phyloP scores from a whole-genome alignment of 2,329 filamentous ascomycete genomes.

The Pseudogymnoascus sp. region DNA sequence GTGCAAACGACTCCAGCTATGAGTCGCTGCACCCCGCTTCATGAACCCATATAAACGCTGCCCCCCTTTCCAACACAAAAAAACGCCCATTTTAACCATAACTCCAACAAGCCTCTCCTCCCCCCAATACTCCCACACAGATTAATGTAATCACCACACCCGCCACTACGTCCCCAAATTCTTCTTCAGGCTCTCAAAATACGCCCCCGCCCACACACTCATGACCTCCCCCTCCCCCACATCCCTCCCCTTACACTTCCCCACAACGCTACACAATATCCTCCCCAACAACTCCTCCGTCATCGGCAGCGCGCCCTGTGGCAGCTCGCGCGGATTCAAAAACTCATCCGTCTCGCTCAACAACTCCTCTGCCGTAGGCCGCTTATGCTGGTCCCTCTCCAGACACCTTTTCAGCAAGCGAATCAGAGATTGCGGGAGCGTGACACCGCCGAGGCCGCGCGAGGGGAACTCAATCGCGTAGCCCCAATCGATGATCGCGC shows the following conservation, averaged over 20 bases:
- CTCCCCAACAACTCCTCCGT: constrained; percentile 53
- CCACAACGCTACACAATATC: constrained; percentile 55
- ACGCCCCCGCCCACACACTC: constrained; percentile 45
- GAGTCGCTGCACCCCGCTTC: neutral
- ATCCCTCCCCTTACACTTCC: constrained; percentile 48
- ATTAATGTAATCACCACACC: neutral
- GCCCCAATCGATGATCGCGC: constrained; percentile 74
- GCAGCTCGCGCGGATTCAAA: constrained; percentile 50
- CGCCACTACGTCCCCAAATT: neutral
- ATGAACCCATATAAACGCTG: neutral
- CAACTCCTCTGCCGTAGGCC: constrained; percentile 56
- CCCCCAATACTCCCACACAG: neutral
- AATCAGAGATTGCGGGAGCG: constrained; percentile 50
- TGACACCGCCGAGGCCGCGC: constrained; percentile 55
- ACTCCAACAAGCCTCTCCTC: neutral
- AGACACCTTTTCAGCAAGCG: constrained; percentile 56
- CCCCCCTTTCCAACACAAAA: neutral
- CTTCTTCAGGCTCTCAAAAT: constrained; percentile 2
- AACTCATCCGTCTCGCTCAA: constrained; percentile 52
- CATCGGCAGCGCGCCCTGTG: constrained; percentile 47
- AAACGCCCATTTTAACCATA: neutral
- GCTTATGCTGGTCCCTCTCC: constrained; percentile 50
- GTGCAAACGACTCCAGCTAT: neutral
- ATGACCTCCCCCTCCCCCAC: constrained; percentile 49
- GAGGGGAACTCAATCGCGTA: constrained; percentile 65